phyloP scores from a whole-genome alignment of 768 basidiomycete genomes.

The Kwoniella sp. region DNA sequence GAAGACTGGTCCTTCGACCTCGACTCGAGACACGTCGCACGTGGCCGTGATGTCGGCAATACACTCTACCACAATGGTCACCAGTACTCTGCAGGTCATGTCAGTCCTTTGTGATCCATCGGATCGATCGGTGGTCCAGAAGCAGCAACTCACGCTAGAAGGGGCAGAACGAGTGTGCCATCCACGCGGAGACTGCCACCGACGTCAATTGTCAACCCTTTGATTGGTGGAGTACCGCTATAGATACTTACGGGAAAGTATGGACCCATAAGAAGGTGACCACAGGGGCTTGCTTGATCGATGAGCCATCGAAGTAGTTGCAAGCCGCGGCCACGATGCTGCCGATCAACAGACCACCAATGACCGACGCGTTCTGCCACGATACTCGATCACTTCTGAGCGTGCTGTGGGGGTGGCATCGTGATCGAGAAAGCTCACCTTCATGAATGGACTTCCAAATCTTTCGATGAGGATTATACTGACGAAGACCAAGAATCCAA shows the following conservation, averaged over 20 bases:
- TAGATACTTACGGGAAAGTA: slow-evolving; percentile 63
- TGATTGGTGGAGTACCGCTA: background rate
- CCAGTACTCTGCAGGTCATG: slow-evolving; percentile 61
- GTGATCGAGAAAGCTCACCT: background rate
- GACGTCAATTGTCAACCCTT: background rate
- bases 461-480: slow-evolving; percentile 77
- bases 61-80: slow-evolving; percentile 77
- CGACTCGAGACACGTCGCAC: slow-evolving; percentile 76
- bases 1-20: slow-evolving; percentile 73
- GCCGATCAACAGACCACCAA: slow-evolving; percentile 59
- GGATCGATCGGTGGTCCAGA: background rate
- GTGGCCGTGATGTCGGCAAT: slow-evolving; percentile 76
- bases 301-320: slow-evolving; percentile 72
- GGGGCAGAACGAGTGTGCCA: slow-evolving; percentile 1
- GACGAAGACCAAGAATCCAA: slow-evolving; percentile 80
- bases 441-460: slow-evolving; percentile 79
- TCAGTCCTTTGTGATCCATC: background rate
- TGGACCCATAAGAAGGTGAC: slow-evolving; percentile 86
- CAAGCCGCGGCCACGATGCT: slow-evolving; percentile 78
- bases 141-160: background rate
- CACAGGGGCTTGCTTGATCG: slow-evolving; percentile 68
- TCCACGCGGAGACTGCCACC: background rate
- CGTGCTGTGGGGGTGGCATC: background rate
- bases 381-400: too few relatives aligned
- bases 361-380: slow-evolving; percentile 61